phyloP scores from a whole-genome alignment of 1,284 basidiomycete species.

The Vanrija pseudolonga region DNA sequence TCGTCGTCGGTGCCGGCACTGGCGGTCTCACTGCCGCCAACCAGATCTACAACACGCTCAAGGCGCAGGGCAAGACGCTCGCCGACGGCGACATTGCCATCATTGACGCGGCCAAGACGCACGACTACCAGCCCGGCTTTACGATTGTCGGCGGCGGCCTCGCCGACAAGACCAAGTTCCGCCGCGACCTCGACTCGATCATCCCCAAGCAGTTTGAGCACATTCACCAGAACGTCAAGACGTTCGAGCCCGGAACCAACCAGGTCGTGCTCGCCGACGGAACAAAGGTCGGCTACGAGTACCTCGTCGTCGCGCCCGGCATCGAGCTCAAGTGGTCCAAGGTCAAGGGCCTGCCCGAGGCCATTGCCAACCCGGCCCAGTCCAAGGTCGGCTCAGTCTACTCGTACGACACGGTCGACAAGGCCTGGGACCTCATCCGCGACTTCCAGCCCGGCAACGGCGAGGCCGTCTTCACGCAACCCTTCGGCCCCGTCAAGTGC shows the following conservation, averaged over 20 bases:
- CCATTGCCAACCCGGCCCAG: slow-evolving; percentile 63
- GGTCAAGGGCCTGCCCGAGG: slow-evolving; percentile 73
- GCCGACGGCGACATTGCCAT: slow-evolving; percentile 75
- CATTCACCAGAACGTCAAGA: slow-evolving; percentile 68
- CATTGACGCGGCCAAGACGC: slow-evolving; percentile 57
- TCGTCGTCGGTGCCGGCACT: slow-evolving; percentile 56
- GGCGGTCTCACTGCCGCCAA: slow-evolving; percentile 74
- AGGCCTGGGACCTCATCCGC: slow-evolving; percentile 76
- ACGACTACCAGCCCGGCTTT: slow-evolving; percentile 70
- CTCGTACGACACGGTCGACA: slow-evolving; percentile 80
- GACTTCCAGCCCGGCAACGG: slow-evolving; percentile 65
- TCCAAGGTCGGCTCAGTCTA: slow-evolving; percentile 94
- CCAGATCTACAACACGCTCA: slow-evolving; percentile 77
- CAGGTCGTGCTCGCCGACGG: slow-evolving; percentile 68
- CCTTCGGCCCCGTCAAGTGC: slow-evolving; percentile 90
- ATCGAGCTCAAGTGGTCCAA: slow-evolving; percentile 74
- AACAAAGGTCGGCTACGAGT: slow-evolving; percentile 73
- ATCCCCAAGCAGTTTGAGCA: slow-evolving; percentile 71
- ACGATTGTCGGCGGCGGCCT: slow-evolving; percentile 89
- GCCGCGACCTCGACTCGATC: slow-evolving; percentile 63
- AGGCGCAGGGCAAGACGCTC: slow-evolving; percentile 63
- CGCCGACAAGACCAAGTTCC: slow-evolving; percentile 61
- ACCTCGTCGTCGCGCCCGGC: slow-evolving; percentile 83
- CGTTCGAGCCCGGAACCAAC: slow-evolving; percentile 72
- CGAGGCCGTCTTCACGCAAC: slow-evolving; percentile 88